Conservation (phyloP, 2,329 filamentous ascomycete species). For the Biscogniauxia marginata region DNA sequence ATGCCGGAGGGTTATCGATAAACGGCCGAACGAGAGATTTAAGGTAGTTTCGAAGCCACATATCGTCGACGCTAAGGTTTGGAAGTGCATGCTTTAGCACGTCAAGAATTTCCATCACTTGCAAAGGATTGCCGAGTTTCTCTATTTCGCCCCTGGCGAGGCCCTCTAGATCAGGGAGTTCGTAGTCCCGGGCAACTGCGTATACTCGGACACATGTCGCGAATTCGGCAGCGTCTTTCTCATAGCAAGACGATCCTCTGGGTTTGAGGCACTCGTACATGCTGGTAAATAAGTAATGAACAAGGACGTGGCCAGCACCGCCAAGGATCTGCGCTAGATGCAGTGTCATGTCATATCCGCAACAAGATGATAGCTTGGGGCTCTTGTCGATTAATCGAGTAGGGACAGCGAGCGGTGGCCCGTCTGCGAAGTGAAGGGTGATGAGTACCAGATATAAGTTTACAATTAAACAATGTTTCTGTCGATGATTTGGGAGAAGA, state of each 20-base stretch:
- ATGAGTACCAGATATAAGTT: too few relatives aligned
- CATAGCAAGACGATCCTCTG: constrained; percentile 5
- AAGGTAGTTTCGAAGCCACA: constrained; percentile 18
- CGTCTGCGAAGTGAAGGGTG: constrained; percentile 7
- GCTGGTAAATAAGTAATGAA: constrained; percentile 21
- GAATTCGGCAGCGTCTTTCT: constrained; percentile 16
- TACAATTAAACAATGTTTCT: too few relatives aligned
- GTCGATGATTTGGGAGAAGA: too few relatives aligned
- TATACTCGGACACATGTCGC: constrained; percentile 16
- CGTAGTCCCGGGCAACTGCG: constrained; percentile 9
- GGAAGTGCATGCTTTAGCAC: constrained; percentile 8
- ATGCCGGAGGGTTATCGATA: constrained; percentile 2
- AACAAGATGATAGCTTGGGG: constrained; percentile 2
- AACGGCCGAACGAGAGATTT: constrained; percentile 13
- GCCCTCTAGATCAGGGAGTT: constrained; percentile 9
- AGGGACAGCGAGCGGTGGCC: constrained; percentile 4
- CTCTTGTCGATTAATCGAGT: constrained; percentile 2
- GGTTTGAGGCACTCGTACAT: constrained; percentile 21
- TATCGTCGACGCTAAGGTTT: constrained; percentile 6
- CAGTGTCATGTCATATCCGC: background rate
- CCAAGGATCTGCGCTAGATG: constrained; percentile 17
- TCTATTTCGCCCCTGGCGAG: constrained; percentile 19
- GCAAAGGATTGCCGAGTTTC: constrained; percentile 13
- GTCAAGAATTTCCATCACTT: constrained; percentile 11
- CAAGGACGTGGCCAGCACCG: constrained; percentile 17